Evolutionary conservation across 2,329 filamentous ascomycete species (phyloP), one percentile per base, ranked within the genome.

Genomic region (Aspergillus novofumigatus): DNA sequence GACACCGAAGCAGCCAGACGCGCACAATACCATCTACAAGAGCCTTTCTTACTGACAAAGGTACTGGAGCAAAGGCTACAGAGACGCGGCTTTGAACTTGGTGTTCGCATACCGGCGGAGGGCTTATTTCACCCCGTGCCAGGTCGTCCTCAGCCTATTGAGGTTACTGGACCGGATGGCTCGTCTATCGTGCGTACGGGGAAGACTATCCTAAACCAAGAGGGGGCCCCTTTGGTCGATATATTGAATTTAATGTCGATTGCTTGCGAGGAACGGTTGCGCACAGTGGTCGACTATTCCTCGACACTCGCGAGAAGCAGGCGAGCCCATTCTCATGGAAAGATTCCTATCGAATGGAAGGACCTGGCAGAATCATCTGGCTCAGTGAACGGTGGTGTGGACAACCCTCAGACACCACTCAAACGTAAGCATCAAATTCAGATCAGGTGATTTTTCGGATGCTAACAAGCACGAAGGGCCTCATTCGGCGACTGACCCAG

Each of bases 191-290:
- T 83, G 45, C 86, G 87, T 1, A 81, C 80, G 14, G 87, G 86
- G 2, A 85, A 85, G 21, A 91, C 89, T 54, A 83, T 95, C 41
- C 83, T 94, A 0, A 86, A 88, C 38, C 89, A 92, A 48, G 76
- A 78, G 51, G 76, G 75, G 47, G 85, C 90, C 1, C 86, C 84
- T 54, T 78, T 96, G 35, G 88, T 89, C 14, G 92, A 96, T 59
- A 89, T 97, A 63, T 77, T 97, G 48, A 89, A 90, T 26, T 80
- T 97, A 17, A 72, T 97, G 57, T 94, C 91, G 5, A 82, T 97
- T 56, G 90, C 90, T 20, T 87, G 91, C 9, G 91, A 93, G 69
- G 89, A 95, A 65, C 84, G 91, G 28, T 66, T 97, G 41, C 83
- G 90, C 53, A 84, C 86, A 11, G 75, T 97, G 29, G 69, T 97